Base-by-base conservation (phyloP, 2,329 filamentous ascomycete species). In the Diplodia seriata region DNA sequence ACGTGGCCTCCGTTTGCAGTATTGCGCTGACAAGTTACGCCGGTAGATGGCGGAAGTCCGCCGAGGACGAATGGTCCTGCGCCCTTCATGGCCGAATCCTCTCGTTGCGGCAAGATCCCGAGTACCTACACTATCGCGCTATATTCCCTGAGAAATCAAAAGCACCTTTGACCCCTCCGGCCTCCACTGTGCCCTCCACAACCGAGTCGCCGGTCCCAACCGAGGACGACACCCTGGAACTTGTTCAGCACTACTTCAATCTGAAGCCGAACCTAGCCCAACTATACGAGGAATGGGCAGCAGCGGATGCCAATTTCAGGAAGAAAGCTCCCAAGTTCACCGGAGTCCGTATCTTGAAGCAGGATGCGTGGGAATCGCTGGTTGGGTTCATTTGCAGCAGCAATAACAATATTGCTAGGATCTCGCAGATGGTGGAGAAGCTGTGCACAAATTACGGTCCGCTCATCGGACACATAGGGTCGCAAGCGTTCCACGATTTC, bases 351-450 rank as follows among this genome's bases (percentile, higher is more conserved):
- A 97, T 99, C 71, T 82, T 99, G 54, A 92, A 90, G 73, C 95
- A 99, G 81, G 94, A 97, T 82, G 90, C 94, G 0, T 99, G 96
- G 95, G 95, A 99, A 79, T 89, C 95, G 0, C 84, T 99, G 26
- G 84, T 99, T 29, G 90, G 91, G 68, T 99, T 99, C 79, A 99
- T 99, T 71, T 99, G 95, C 84, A 97, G 94, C 80, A 97, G 93
- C 80, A 99, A 99, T 81, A 99, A 99, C 81, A 97, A 99, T 77
- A 99, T 99, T 69, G 86, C 90, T 2, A 88, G 95, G 49, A 99
- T 99, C 77, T 94, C 92, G 5, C 92, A 96, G 79, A 99, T 99
- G 95, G 93, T 94, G 26, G 89, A 96, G 73, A 98, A 97, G 74
- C 83, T 99, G 14, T 99, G 96, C 77, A 78, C 86, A 33, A 86